Percentiles rank a stretch among this genome's conserved stretches.
Evolutionary conservation across 75 land plant species (phyloP).

Genomic region (Sequoiadendron giganteum): DNA sequence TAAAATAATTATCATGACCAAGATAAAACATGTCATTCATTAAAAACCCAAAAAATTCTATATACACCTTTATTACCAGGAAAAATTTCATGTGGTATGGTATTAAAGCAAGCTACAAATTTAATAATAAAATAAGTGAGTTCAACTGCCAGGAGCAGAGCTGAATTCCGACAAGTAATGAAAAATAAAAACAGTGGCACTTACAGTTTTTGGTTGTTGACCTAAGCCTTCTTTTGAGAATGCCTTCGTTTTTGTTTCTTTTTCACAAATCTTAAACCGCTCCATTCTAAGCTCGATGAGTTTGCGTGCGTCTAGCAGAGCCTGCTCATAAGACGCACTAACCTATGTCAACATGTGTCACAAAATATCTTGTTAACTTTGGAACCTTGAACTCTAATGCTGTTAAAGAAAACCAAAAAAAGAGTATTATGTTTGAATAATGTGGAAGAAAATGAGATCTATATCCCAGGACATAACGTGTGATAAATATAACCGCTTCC

Average conservation of each 20-base stretch:
- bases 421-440: background rate
- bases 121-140: background rate
- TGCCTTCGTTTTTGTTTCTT: conserved; percentile 98
- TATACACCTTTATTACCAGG: background rate
- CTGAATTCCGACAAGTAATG: background rate
- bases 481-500: background rate
- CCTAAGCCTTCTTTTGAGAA: conserved; percentile 97
- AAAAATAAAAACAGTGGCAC: conserved; percentile 8
- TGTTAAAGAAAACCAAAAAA: background rate
- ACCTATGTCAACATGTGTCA: conserved; percentile 73
- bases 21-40: background rate
- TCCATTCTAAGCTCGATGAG: conserved; percentile 96
- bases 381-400: conserved; percentile 4
- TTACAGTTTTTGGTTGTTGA: conserved; percentile 96
- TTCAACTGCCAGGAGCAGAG: background rate
- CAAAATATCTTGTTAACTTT: conserved; percentile 38
- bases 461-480: background rate
- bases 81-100: background rate
- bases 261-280: conserved; percentile 94
- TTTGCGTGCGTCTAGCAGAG: conserved; percentile 95
- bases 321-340: conserved; percentile 95
- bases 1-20: background rate
- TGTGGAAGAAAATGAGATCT: background rate
- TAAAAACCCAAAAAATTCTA: background rate
- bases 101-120: background rate